Percentiles rank a stretch among this genome's conserved stretches.
Evolutionary conservation across 2,329 filamentous ascomycete species (phyloP).

Genomic region (Zymoseptoria ardabiliae): DNA sequence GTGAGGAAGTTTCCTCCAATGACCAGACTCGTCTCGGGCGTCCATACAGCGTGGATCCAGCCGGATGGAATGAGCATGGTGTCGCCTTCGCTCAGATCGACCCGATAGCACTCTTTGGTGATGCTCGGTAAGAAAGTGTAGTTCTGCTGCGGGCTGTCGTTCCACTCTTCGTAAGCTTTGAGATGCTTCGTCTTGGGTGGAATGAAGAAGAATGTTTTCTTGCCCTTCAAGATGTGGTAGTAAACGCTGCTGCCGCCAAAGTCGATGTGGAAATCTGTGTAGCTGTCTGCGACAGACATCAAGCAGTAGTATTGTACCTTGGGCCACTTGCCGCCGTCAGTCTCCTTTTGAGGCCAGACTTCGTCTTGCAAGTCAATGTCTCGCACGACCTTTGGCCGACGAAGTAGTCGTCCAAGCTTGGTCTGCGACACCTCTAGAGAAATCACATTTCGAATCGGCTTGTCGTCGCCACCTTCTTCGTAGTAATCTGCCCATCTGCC

Average conservation of each 20-base stretch:
- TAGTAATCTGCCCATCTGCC: slow-evolving; percentile 61
- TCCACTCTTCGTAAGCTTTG: slow-evolving; percentile 66
- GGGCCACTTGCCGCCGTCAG: slow-evolving; percentile 49
- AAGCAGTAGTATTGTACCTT: slow-evolving; percentile 63
- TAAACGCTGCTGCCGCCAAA: slow-evolving; percentile 65
- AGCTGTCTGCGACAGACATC: slow-evolving; percentile 65
- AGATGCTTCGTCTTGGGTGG: slow-evolving; percentile 60
- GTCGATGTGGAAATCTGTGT: slow-evolving; percentile 66
- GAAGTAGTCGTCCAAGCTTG: slow-evolving; percentile 53
- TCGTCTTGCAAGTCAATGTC: slow-evolving; percentile 53
- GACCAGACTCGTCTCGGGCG: slow-evolving; percentile 60
- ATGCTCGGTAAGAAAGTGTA: slow-evolving; percentile 58
- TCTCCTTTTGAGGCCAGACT: slow-evolving; percentile 48
- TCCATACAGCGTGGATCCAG: slow-evolving; percentile 68
- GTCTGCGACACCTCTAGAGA: slow-evolving; percentile 61
- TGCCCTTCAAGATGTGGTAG: slow-evolving; percentile 62
- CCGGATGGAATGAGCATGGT: slow-evolving; percentile 65
- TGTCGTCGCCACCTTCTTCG: slow-evolving; percentile 53
- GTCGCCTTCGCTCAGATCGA: slow-evolving; percentile 59
- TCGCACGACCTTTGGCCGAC: slow-evolving; percentile 57
- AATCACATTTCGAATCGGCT: slow-evolving; percentile 61
- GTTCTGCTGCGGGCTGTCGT: slow-evolving; percentile 58
- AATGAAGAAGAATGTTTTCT: slow-evolving; percentile 66
- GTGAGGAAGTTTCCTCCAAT: slow-evolving; percentile 67
- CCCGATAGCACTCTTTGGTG: slow-evolving; percentile 59